Base-by-base conservation (phyloP, 257 asterid genomes). In the Penstemon newberryi region DNA sequence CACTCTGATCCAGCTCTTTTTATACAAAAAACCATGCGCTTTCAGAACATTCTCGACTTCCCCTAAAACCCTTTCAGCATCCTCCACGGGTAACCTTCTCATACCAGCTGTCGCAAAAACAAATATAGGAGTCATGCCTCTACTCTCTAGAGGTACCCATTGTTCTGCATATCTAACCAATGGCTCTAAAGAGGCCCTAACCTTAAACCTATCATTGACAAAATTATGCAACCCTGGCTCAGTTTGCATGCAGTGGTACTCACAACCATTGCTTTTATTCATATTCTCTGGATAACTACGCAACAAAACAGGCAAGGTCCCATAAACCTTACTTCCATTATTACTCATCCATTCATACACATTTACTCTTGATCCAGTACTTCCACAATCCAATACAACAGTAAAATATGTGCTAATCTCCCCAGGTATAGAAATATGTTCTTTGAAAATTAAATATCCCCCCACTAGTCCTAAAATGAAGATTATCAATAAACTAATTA, bases 331-430 rank as follows among this genome's bases (percentile, higher is more conserved):
- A 45, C 80, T 75, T 37, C 66, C 70, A 57, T 72, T 77, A 62
- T 71, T 71, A 6, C 68, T 55, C 73, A 40, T 73, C 96, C 96
- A 91, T 69, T 85, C 87, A 50, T 76, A 88, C 6, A 88, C 85
- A 77, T 80, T 91, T 41, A 88, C 96, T 79, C 96, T 82, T 49
- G 91, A 79, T 47, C 97, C 96, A 4, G 96, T 85, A 46, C 97
- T 91, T 59, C 97, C 97, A 86, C 97, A 91, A 60, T 91, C 97
- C 62, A 91, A 74, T 3, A 91, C 91, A 60, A 91, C 96, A 56
- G 91, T 85, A 54, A 79, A 91, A 65, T 79, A 80, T 56, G 83
- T 63, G 63, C 15, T 63, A 78, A 56, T 47, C 49, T 70, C 74
- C 53, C 62, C 70, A 36, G 65, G 4, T 67, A 53, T 12, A 6